Base-by-base conservation (phyloP, 2,329 filamentous ascomycete species). In the Teratosphaeria pseudoeucalypti region DNA sequence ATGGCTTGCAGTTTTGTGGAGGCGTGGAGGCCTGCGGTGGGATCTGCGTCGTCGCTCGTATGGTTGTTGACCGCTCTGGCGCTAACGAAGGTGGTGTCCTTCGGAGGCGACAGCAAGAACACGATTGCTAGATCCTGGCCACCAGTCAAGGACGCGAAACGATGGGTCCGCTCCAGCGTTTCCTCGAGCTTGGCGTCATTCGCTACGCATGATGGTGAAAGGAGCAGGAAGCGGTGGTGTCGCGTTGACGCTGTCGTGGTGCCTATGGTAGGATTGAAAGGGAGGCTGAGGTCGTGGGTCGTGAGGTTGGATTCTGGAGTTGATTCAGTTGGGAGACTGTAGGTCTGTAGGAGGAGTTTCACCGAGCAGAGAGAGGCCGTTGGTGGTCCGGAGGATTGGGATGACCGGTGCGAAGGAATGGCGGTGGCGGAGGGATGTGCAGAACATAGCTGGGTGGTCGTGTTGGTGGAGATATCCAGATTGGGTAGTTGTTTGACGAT, bases 401-500 rank as follows among this genome's bases (percentile, higher is more conserved):
- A 78, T 66, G 2, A 72, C 65, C 1, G 73, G 63, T 11, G 66
- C 66, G 72, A 75, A 77, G 34, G 76, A 69, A 5, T 71, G 65
- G 26, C 74, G 73, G 34, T 67, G 65, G 12, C 73, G 72, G 12
- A 79, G 72, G 16, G 69, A 71, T n/a, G 71, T 67, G 64, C 74
- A 76, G 66, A 78, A 78, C 70, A 74, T 75, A 47, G 52, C 58
- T 27, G 34, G 14, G 23, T 37, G 37, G 37, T 43, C 6, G 37
- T 43, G 10, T 12, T 4, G 29, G 29, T 43, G 11, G 37, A 16
- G 14, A 5, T 43, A n/a, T 43, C 34, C 9, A 39, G 34, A 43
- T 16, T 6, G 12, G 12, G 3, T 43, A n/a, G 12, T 23, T 23
- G 43, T 2, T 23, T 23, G 23, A 23, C 3, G 16, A 49, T 49